Conservation (phyloP, 2,329 filamentous ascomycete species). For the Blumeriella jaapii region DNA sequence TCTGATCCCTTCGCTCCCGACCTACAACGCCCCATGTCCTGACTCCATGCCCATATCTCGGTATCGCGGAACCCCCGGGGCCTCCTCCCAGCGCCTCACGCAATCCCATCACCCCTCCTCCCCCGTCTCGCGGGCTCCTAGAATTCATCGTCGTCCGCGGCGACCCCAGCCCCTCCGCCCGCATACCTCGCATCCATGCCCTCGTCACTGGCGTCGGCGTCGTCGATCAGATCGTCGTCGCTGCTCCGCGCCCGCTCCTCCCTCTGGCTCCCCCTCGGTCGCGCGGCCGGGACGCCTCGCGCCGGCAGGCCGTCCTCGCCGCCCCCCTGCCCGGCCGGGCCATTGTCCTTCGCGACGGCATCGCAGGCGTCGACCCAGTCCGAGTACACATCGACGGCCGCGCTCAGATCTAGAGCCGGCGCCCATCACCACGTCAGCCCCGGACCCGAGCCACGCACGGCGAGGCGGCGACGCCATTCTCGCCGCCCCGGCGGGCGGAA, state of each 20-base stretch:
- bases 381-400: slow-evolving; percentile 87
- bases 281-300: slow-evolving; percentile 9
- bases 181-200: slow-evolving; percentile 34
- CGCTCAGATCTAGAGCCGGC: slow-evolving; percentile 59
- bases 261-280: slow-evolving; percentile 11
- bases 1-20: no score
- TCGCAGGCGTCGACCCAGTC: slow-evolving; percentile 98
- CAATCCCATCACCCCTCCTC: neutral
- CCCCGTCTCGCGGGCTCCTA: slow-evolving; percentile 21
- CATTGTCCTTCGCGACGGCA: slow-evolving; percentile 53
- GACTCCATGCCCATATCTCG: no score
- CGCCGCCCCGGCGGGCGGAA: neutral
- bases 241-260: slow-evolving; percentile 24
- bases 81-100: neutral
- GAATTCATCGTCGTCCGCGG: slow-evolving; percentile 41
- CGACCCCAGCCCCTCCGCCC: slow-evolving; percentile 43
- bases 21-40: no score
- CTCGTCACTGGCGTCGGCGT: slow-evolving; percentile 27
- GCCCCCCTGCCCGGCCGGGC: slow-evolving; percentile 28
- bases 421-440: no score
- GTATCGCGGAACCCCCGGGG: no score
- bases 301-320: slow-evolving; percentile 19
- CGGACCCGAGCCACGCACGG: no score
- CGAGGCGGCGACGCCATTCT: no score
- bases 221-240: slow-evolving; percentile 28